Evolutionary conservation across 441 rosid genomes (phyloP), one percentile per base, ranked within the genome.

Genomic region (Pelargonium myrrhifolium): DNA sequence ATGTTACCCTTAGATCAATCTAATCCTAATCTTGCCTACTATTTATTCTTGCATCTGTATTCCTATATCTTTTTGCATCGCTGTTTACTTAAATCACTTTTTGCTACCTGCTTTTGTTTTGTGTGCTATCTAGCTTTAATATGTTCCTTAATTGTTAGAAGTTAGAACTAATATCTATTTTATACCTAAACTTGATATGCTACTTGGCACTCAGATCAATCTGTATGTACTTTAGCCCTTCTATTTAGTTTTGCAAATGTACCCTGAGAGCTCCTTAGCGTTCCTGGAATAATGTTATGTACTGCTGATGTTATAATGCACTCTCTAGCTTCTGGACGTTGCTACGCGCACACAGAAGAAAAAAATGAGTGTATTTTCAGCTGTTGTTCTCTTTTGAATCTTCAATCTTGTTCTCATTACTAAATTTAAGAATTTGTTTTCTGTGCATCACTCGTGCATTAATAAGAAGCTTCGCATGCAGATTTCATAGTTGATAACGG

Each of bases 401-500:
- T 61, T 61, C 42, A 61, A 61, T 31, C 12, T 61, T 10, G 12
- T 61, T 17, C 39, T 3, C 12, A 14, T 24, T 17, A 53, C 6
- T 26, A 3, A 18, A 17, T 8, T 22, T 14, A 24, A 15, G 18
- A 24, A 11, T 9, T 8, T 12, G 6, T 53, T 21, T 59, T 12
- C 64, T 59, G n/a, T 72, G 12, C 56, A 17, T 17, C 40, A 62
- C 61, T 75, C 59, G 64, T 40, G 17, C 40, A 63, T 53, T 65
- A 20, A 35, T 56, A 18, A 47, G 18, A 43, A 26, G 22, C 51
- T 67, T 7, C 21, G 21, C 22, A 18, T 79, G 79, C 86, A 94
- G 99, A 79, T 66, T 94, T 92, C 80, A 92, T 93, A 40, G 96
- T 85, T 11, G 86, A 91, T 71, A 71, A 49, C 79, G 90, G 87